phyloP scores from a whole-genome alignment of 2,329 filamentous ascomycete genomes.

The Aspergillus transmontanensis region DNA sequence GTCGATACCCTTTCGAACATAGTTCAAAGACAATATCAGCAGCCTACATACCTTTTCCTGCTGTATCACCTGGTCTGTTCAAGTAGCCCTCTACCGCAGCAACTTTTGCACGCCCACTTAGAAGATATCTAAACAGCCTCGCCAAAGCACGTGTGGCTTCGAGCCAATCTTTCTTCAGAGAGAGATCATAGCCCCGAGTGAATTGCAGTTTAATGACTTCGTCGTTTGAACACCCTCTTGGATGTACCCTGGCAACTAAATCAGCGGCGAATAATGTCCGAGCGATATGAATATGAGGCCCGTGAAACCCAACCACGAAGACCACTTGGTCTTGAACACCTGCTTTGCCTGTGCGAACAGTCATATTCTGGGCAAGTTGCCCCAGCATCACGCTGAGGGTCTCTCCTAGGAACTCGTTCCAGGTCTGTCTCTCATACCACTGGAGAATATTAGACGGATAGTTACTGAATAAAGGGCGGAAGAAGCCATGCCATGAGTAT shows the following conservation, averaged over 20 bases:
- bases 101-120: conserved; percentile 17
- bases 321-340: conserved; percentile 4
- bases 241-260: background rate
- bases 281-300: conserved; percentile 6
- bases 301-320: conserved; percentile 13
- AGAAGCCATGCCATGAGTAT: background rate
- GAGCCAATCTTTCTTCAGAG: conserved; percentile 16
- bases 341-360: background rate
- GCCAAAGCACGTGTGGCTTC: conserved; percentile 15
- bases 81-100: conserved; percentile 11
- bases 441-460: background rate
- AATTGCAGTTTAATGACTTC: conserved; percentile 8
- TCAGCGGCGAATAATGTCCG: conserved; percentile 3
- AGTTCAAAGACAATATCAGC: too few relatives aligned
- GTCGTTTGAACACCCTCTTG: conserved; percentile 1
- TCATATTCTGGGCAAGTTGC: conserved; percentile 12
- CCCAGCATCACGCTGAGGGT: conserved; percentile 16
- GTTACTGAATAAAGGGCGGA: too few relatives aligned
- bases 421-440: conserved; percentile 15
- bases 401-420: conserved; percentile 13
- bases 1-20: too few relatives aligned
- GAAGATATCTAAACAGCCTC: conserved; percentile 16
- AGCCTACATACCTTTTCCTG: too few relatives aligned
- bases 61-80: background rate
- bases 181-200: conserved; percentile 17